Evolutionary conservation across 2,329 filamentous ascomycete species (phyloP).

Genomic region (Penicillium fuscoglaucum): DNA sequence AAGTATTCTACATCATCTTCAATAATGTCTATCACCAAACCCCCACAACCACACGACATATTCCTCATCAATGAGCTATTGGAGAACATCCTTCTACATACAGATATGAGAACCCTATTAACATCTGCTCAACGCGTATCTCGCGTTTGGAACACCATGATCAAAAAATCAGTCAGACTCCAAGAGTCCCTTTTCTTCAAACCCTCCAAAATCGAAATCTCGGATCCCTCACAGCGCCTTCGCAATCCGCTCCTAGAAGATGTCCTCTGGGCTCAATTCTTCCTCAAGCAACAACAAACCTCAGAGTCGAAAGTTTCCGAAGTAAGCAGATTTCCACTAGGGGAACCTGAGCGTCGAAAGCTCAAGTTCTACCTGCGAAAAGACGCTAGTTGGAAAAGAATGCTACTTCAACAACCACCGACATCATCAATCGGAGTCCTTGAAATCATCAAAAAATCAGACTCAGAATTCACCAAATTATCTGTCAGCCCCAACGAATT

Average conservation of each 20-base stretch:
- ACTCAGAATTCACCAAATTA: constrained; percentile 8
- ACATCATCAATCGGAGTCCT: constrained; percentile 8
- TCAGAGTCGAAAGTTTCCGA: neutral
- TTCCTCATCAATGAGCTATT: constrained; percentile 11
- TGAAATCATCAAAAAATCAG: constrained; percentile 12
- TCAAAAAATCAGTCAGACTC: neutral
- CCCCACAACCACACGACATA: constrained; percentile 1
- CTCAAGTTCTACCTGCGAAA: constrained; percentile 4
- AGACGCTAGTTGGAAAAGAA: constrained; percentile 9
- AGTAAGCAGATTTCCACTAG: constrained; percentile 8
- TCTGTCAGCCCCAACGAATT: neutral
- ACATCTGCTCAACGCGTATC: constrained; percentile 11
- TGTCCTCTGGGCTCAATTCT: constrained; percentile 11
- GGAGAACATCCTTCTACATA: constrained; percentile 11
- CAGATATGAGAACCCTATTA: constrained; percentile 6
- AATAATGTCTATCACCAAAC: constrained; percentile 2
- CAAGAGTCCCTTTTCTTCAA: constrained; percentile 8
- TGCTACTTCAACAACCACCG: constrained; percentile 11
- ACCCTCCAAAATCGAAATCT: neutral
- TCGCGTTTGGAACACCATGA: neutral
- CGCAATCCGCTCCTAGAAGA: constrained; percentile 12
- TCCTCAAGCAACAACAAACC: constrained; percentile 6
- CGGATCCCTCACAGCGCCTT: neutral
- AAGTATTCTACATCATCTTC: neutral
- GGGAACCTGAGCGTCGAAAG: neutral